Evolutionary conservation across 2,329 filamentous ascomycete species (phyloP).

Genomic region (Cladosporium sp.): DNA sequence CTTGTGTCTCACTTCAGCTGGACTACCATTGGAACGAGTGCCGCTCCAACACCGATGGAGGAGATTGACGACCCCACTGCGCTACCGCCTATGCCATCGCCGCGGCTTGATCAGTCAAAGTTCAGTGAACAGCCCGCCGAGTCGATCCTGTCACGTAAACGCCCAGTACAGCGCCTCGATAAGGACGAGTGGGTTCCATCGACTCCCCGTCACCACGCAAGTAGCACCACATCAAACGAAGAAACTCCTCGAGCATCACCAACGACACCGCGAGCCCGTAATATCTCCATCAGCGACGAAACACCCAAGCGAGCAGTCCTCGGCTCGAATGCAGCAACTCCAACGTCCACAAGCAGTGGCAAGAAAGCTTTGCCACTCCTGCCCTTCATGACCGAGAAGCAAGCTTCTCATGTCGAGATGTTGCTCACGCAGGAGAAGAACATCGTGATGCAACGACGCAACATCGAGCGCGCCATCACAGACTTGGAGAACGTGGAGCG

Average conservation of each 20-base stretch:
- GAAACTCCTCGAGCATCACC: constrained; percentile 5
- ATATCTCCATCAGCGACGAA: constrained; percentile 10
- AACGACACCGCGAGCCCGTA: constrained; percentile 21
- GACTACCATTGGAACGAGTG: constrained; percentile 32
- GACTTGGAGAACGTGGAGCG: constrained; percentile 74
- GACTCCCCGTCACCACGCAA: constrained; percentile 19
- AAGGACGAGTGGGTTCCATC: constrained; percentile 22
- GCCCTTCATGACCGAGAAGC: constrained; percentile 40
- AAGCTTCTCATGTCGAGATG: constrained; percentile 52
- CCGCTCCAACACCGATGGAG: constrained; percentile 15
- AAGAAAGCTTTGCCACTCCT: constrained; percentile 30
- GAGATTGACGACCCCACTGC: constrained; percentile 2
- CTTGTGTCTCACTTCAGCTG: constrained; percentile 37
- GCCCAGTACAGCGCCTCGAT: constrained; percentile 28
- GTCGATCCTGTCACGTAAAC: constrained; percentile 31
- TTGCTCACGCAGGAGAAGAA: constrained; percentile 63
- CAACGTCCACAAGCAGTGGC: constrained; percentile 11
- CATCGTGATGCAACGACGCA: constrained; percentile 63
- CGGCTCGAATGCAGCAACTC: constrained; percentile 2
- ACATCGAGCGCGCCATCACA: constrained; percentile 67
- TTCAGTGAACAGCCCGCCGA: constrained; percentile 20
- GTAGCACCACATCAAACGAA: background rate
- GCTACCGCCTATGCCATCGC: constrained; percentile 2
- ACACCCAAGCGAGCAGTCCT: background rate
- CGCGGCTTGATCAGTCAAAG: background rate